Evolutionary conservation across 164 flowering plant genomes (phyloP).

Genomic region (Tinospora cordifolia): DNA sequence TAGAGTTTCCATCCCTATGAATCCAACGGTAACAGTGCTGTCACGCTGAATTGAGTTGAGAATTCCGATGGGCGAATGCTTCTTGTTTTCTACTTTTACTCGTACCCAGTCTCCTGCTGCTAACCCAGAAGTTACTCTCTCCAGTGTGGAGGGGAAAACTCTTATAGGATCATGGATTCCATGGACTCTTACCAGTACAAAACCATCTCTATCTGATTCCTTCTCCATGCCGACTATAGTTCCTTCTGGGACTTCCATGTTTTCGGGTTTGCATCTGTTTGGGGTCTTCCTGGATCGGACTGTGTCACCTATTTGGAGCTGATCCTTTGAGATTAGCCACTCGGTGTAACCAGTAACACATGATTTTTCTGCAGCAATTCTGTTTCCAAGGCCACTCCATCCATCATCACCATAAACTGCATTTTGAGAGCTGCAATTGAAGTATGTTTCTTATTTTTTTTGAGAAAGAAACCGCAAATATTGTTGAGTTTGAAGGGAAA

Average conservation of each 20-base stretch:
- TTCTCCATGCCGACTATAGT: conserved; percentile 63
- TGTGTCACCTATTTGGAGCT: conserved; percentile 65
- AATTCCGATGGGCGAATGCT: conserved; percentile 75
- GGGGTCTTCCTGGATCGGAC: conserved; percentile 76
- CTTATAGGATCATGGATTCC: conserved; percentile 82
- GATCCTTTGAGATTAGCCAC: conserved; percentile 78
- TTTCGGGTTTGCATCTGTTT: conserved; percentile 57
- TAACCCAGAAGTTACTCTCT: conserved; percentile 71
- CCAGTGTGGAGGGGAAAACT: conserved; percentile 50
- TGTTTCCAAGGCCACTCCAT: conserved; percentile 35
- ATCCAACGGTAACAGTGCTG: conserved; percentile 58
- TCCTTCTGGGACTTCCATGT: conserved; percentile 76
- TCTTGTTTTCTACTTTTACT: conserved; percentile 53
- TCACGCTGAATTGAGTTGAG: conserved; percentile 69
- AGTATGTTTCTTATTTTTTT: too few relatives aligned
- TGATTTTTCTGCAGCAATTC: conserved; percentile 24
- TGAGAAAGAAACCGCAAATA: too few relatives aligned
- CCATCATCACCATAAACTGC: conserved; percentile 34
- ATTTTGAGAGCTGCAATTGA: conserved; percentile 53
- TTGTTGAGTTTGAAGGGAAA: too few relatives aligned
- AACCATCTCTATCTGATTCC: conserved; percentile 39
- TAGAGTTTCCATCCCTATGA: conserved; percentile 64
- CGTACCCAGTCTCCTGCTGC: conserved; percentile 93
- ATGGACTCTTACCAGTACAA: conserved; percentile 67
- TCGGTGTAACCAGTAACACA: conserved; percentile 39